A percentile compares a stretch with the other conserved stretches of the same genome.
Evolutionary conservation across 257 asterid species (phyloP).

Genomic region (Gentiana dahurica): DNA sequence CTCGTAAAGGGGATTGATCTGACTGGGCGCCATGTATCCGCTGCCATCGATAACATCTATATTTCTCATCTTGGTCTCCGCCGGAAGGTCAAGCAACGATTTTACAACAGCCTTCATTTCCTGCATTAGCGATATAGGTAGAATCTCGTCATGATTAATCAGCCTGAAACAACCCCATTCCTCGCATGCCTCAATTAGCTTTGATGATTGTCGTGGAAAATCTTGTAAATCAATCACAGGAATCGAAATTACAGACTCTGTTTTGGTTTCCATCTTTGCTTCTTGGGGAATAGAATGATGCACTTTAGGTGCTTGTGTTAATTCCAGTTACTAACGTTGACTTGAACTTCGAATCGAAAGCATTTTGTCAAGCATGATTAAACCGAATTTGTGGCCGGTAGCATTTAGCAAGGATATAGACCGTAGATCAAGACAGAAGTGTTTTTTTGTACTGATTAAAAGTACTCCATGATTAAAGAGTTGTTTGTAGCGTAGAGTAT

Average conservation of each 20-base stretch:
- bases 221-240: slow-evolving; percentile 37
- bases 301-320: too few species aligned
- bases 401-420: too few species aligned
- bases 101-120: slow-evolving; percentile 42
- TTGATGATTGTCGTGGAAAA: slow-evolving; percentile 16
- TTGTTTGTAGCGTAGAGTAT: too few species aligned
- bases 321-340: too few species aligned
- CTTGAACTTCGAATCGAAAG: too few species aligned
- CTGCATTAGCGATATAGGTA: slow-evolving; percentile 30
- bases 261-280: background rate
- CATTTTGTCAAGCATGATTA: too few species aligned
- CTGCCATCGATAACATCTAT: slow-evolving; percentile 36
- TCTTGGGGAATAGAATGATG: too few species aligned
- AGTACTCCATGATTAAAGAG: too few species aligned
- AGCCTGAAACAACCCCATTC: slow-evolving; percentile 39
- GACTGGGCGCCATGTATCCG: slow-evolving; percentile 52
- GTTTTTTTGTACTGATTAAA: too few species aligned
- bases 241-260: slow-evolving; percentile 1
- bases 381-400: too few species aligned
- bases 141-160: slow-evolving; percentile 12
- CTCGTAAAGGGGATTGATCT: slow-evolving; percentile 49
- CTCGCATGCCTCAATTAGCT: slow-evolving; percentile 24
- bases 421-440: too few species aligned
- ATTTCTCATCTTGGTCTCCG: slow-evolving; percentile 38
- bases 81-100: slow-evolving; percentile 42